Conservation (phyloP, 768 basidiomycete species). For the Termitomyces sp. region DNA sequence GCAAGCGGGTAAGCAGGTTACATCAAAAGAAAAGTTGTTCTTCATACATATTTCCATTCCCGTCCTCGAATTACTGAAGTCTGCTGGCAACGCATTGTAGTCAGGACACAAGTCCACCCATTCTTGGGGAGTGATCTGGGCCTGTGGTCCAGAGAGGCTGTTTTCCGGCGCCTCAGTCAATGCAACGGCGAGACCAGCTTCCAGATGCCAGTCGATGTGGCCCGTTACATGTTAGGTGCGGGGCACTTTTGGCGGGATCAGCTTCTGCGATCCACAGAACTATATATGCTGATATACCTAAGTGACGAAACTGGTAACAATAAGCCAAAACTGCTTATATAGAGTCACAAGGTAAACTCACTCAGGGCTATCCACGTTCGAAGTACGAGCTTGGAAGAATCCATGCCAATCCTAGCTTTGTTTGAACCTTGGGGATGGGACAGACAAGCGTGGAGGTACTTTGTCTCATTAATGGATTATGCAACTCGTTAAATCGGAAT, state of each 20-base stretch:
- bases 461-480: constrained; percentile 20
- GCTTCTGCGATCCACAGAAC: too few species aligned
- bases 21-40: too few species aligned
- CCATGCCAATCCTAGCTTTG: constrained; percentile 30
- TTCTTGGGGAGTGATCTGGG: constrained; percentile 27
- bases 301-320: constrained; percentile 33
- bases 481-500: constrained; percentile 18
- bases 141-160: constrained; percentile 23
- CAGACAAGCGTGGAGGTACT: constrained; percentile 16
- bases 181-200: constrained; percentile 32
- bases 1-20: too few species aligned
- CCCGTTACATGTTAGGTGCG: constrained; percentile 28
- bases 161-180: constrained; percentile 27
- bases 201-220: constrained; percentile 35
- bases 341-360: constrained; percentile 11
- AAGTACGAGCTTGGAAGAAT: constrained; percentile 32
- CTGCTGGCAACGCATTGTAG: too few species aligned
- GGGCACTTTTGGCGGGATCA: constrained; percentile 29
- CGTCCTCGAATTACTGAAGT: too few species aligned
- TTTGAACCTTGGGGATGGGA: not conserved
- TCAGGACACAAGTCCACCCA: constrained; percentile 27
- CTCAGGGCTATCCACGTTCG: constrained; percentile 33
- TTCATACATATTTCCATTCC: too few species aligned
- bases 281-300: too few species aligned
- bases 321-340: not conserved